Base-by-base conservation (phyloP, 1,284 basidiomycete genomes). In the Boletus hoseneyae region DNA sequence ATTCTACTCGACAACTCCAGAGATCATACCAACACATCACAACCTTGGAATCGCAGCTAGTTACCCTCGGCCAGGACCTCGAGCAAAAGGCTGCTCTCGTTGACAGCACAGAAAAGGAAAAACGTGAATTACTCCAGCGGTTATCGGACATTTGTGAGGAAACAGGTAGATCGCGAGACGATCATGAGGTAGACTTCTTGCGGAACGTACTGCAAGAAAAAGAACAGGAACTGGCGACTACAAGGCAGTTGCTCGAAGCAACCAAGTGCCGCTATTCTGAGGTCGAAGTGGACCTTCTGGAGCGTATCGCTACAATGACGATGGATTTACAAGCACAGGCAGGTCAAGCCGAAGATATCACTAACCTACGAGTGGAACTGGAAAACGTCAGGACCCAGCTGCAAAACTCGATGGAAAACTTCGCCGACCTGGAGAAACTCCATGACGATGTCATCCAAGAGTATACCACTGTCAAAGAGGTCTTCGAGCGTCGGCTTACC, bases 391-490 rank as follows among this genome's bases (percentile, higher is more conserved):
- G 43, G 35, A 49, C 36, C 11, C 59, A 55, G 23, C 27, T 68
- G 42, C 33, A 44, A 32, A 45, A 50, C 32, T 64, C 66, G 6
- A 37, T 47, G 23, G 51, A 63, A 37, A 65, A 56, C 35, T 65
- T 61, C 13, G 52, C 54, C 4, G 52, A 56, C 27, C 48, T 66
- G 23, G 55, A 66, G 21, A 50, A 66, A 38, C 54, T 61, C 5
- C 54, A 68, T 34, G 42, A 19, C 19, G 55, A 53, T 6, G 56
- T 63, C 12, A 36, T 56, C 5, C 49, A 56, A 29, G 66, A 68
- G 33, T 48, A 64, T 34, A 37, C 16, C 12, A 15, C 42, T 12
- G 43, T 39, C 39, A 69, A 56, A 45, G 52, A 54, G 33, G 16
- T 19, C 41, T 54, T 69, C 21, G 62, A 67, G 23, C 29, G 21